A percentile compares a stretch with the other conserved stretches of the same genome.
Conservation (phyloP, 2,329 filamentous ascomycete genomes). For the Fusarium incarnatum region DNA sequence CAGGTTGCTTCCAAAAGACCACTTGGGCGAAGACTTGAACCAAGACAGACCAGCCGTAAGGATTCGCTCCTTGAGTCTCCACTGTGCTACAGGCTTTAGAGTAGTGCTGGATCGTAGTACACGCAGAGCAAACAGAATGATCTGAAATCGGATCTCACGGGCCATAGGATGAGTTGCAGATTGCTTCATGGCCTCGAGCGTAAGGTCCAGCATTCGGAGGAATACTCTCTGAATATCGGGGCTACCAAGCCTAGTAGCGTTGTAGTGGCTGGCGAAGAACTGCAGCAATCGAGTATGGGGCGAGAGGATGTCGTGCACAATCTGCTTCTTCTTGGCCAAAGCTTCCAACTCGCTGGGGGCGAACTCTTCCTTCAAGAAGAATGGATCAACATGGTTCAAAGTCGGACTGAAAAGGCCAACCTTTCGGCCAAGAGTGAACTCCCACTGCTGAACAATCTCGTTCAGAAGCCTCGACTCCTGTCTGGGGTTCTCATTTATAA, state of each 20-base stretch:
- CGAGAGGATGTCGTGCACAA: slow-evolving; percentile 83
- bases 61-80: slow-evolving; percentile 89
- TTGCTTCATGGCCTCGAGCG: slow-evolving; percentile 77
- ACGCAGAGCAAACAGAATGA: slow-evolving; percentile 83
- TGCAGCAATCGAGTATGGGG: slow-evolving; percentile 89
- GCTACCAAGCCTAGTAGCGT: slow-evolving; percentile 87
- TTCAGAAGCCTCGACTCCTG: slow-evolving; percentile 88
- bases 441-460: slow-evolving; percentile 92
- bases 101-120: slow-evolving; percentile 80
- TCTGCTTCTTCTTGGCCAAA: slow-evolving; percentile 79
- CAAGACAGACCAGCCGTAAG: slow-evolving; percentile 87
- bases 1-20: slow-evolving; percentile 96
- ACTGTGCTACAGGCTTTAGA: slow-evolving; percentile 72
- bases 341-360: slow-evolving; percentile 86
- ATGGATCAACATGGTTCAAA: slow-evolving; percentile 84
- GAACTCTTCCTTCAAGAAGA: slow-evolving; percentile 92
- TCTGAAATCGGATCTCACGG: slow-evolving; percentile 90
- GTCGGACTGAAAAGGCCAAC: slow-evolving; percentile 83
- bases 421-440: slow-evolving; percentile 80
- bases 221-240: slow-evolving; percentile 85
- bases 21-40: slow-evolving; percentile 86
- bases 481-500: slow-evolving; percentile 93
- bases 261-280: slow-evolving; percentile 95
- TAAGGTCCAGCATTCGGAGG: slow-evolving; percentile 81
- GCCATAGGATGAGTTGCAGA: slow-evolving; percentile 85